These are phyloP conservation scores for Pulveroboletus sp. DNA, from an alignment of 768 basidiomycete species.

Conservation along the genomic window DNA sequence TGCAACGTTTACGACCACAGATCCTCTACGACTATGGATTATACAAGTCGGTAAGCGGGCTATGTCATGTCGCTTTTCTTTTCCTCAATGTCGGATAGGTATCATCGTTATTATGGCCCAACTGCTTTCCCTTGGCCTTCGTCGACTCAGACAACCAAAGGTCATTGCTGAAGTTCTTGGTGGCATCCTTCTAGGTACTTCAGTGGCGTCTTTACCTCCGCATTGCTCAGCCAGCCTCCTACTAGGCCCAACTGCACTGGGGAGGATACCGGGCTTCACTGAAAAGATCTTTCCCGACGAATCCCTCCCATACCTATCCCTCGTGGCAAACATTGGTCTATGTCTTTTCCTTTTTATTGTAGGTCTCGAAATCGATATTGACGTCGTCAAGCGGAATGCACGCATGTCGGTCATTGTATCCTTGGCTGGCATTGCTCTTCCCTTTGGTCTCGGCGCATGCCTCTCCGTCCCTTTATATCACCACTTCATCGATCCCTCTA, in stretches of 20 bases:
- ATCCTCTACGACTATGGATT: conserved; percentile 77
- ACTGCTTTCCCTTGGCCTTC: conserved; percentile 62
- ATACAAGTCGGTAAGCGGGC: conserved; percentile 65
- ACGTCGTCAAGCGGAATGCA: conserved; percentile 74
- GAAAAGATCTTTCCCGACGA: conserved; percentile 74
- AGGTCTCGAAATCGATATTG: conserved; percentile 84
- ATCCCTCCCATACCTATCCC: conserved; percentile 74
- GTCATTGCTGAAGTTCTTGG: conserved; percentile 84
- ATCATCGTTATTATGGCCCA: conserved; percentile 82
- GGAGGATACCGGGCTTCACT: conserved; percentile 87
- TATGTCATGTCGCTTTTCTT: not conserved
- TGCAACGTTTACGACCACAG: conserved; percentile 54
- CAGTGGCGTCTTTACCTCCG: conserved; percentile 32
- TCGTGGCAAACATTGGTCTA: conserved; percentile 86
- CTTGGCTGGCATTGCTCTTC: conserved; percentile 78
- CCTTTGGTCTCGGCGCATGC: conserved; percentile 81
- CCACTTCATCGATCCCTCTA: conserved; percentile 58
- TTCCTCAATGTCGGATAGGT: conserved; percentile 37
- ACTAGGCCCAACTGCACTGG: conserved; percentile 52
- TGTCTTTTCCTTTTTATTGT: conserved; percentile 89
- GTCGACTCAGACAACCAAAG: conserved; percentile 77
- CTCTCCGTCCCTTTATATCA: conserved; percentile 52
- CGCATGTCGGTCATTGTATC: conserved; percentile 67
- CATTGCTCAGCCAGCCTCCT: not conserved
- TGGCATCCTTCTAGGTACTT: conserved; percentile 76